phyloP scores from a whole-genome alignment of 2,329 filamentous ascomycete species.

The Laburnicola sp. region DNA sequence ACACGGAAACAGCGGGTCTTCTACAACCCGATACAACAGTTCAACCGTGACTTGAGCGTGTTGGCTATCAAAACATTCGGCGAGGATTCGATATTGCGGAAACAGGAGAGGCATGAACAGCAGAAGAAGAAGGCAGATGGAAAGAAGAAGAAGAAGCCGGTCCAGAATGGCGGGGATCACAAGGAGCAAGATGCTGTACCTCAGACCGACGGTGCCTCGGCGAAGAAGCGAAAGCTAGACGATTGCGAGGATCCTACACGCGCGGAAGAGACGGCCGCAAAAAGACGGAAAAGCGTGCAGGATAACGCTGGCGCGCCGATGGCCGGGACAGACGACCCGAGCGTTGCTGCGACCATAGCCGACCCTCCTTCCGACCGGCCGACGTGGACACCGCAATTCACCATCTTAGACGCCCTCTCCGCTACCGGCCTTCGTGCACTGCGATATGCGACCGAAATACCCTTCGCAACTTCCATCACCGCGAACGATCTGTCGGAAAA shows the following conservation, averaged over 20 bases:
- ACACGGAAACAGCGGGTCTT: slow-evolving; percentile 76
- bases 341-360: not conserved
- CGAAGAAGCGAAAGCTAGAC: slow-evolving; percentile 33
- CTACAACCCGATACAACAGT: slow-evolving; percentile 98
- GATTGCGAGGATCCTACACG: slow-evolving; percentile 13
- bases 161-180: slow-evolving; percentile 11
- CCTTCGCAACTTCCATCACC: slow-evolving; percentile 77
- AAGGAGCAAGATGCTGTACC: not conserved
- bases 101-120: slow-evolving; percentile 51
- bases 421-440: slow-evolving; percentile 89
- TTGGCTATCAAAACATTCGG: slow-evolving; percentile 89
- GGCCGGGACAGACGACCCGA: slow-evolving; percentile 9
- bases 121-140: slow-evolving; percentile 35
- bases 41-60: slow-evolving; percentile 94
- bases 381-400: slow-evolving; percentile 33
- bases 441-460: slow-evolving; percentile 88
- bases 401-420: slow-evolving; percentile 92
- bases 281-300: slow-evolving; percentile 31
- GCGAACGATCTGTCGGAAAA: slow-evolving; percentile 85
- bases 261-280: slow-evolving; percentile 18
- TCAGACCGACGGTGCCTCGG: slow-evolving; percentile 11
- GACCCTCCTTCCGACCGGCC: slow-evolving; percentile 1
- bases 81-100: slow-evolving; percentile 62
- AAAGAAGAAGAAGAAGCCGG: slow-evolving; percentile 27
- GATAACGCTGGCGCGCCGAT: slow-evolving; percentile 10